phyloP scores from a whole-genome alignment of 139 green algal genomes.

The Asterochloris erici region DNA sequence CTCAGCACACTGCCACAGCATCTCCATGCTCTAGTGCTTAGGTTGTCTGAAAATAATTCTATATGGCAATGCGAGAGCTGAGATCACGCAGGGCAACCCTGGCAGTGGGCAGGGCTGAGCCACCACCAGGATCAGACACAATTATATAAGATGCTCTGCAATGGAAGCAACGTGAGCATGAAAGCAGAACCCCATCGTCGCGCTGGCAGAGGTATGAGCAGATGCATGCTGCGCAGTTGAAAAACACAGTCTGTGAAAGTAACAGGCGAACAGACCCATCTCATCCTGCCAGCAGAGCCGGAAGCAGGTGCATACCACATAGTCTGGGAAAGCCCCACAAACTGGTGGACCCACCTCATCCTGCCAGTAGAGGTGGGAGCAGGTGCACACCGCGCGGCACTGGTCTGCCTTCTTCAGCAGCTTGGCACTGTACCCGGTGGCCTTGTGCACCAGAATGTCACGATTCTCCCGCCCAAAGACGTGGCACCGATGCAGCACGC shows the following conservation, averaged over 20 bases:
- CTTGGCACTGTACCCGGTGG: constrained; percentile 72
- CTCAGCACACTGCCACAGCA: no score
- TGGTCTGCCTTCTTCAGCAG: constrained; percentile 90
- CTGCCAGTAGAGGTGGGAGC: constrained; percentile 86
- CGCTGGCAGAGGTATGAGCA: no score
- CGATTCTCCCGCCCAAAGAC: constrained; percentile 75
- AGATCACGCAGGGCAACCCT: no score
- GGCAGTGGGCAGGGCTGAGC: no score
- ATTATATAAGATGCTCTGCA: no score
- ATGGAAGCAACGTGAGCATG: no score
- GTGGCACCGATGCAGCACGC: constrained; percentile 72
- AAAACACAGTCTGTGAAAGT: neutral
- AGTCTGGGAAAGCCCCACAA: neutral
- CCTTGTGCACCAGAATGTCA: constrained; percentile 78
- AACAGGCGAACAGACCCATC: neutral
- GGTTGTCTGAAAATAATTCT: no score
- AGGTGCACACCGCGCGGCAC: constrained; percentile 74
- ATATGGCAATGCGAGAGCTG: no score
- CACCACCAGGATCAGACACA: no score
- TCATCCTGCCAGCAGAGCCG: neutral
- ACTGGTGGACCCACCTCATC: constrained; percentile 9
- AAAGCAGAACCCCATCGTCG: no score
- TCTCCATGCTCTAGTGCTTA: no score
- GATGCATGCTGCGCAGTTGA: no score
- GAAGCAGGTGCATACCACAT: neutral